These are phyloP conservation scores for Flaveria sonorensis DNA, from an alignment of 129 eudicot genomes.

Conservation along the genomic window DNA sequence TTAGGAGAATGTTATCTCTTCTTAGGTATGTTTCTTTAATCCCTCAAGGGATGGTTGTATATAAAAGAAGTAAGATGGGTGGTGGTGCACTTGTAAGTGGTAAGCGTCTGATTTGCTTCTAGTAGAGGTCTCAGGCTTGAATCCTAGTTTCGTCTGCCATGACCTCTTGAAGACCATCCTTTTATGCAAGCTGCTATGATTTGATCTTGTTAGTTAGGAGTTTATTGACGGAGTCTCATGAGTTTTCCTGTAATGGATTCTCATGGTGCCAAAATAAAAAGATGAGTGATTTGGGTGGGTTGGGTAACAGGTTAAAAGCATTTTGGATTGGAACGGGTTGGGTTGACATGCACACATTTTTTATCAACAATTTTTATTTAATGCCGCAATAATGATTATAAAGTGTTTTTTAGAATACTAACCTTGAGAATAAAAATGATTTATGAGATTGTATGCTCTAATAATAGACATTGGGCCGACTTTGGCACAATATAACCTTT, in stretches of 20 bases:
- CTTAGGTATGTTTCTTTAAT: neutral
- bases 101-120: too few relatives aligned
- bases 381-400: neutral
- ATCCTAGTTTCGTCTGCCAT: too few relatives aligned
- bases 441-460: neutral
- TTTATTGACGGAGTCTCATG: too few relatives aligned
- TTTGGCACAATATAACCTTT: too few relatives aligned
- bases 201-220: too few relatives aligned
- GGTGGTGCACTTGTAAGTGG: neutral
- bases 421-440: neutral
- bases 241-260: too few relatives aligned
- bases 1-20: slow-evolving; percentile 11
- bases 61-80: neutral
- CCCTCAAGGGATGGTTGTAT: neutral
- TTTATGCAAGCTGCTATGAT: too few relatives aligned
- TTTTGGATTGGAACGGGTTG: neutral
- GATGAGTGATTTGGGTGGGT: neutral
- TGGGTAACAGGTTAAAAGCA: neutral
- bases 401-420: neutral
- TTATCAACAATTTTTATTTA: neutral
- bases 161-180: too few relatives aligned
- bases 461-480: neutral
- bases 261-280: too few relatives aligned
- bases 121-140: too few relatives aligned
- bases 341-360: neutral